These are phyloP conservation scores for Hypoxylon sp. DNA, from an alignment of 2,329 filamentous ascomycete species.

Conservation along the genomic window DNA sequence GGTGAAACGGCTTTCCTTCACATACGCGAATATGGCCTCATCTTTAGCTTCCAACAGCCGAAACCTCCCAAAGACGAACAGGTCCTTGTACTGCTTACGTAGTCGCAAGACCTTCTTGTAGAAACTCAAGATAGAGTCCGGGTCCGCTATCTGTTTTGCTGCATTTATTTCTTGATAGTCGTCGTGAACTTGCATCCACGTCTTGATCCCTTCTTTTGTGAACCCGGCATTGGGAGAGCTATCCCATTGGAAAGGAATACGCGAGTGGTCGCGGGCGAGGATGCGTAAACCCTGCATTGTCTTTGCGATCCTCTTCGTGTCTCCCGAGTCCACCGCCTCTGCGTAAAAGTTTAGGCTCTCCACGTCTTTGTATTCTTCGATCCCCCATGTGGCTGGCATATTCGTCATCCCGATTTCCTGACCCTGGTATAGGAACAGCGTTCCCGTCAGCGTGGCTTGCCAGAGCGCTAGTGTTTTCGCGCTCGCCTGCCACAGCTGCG, in stretches of 20 bases:
- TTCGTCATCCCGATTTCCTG: conserved; percentile 75
- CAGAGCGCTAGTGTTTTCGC: conserved; percentile 69
- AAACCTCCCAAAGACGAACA: conserved; percentile 76
- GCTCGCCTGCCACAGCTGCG: conserved; percentile 60
- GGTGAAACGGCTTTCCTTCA: conserved; percentile 56
- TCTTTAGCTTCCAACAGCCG: conserved; percentile 65
- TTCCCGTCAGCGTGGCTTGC: conserved; percentile 66
- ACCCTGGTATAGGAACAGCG: conserved; percentile 72
- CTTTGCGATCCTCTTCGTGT: conserved; percentile 57
- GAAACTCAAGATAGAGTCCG: conserved; percentile 69
- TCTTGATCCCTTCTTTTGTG: conserved; percentile 60
- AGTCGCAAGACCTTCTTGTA: conserved; percentile 69
- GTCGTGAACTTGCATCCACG: conserved; percentile 79
- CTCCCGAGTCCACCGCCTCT: conserved; percentile 58
- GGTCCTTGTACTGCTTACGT: conserved; percentile 68
- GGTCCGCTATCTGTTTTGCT: conserved; percentile 61
- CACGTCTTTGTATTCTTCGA: conserved; percentile 69
- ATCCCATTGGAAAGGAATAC: conserved; percentile 78
- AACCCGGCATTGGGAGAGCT: conserved; percentile 73
- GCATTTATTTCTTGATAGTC: conserved; percentile 71
- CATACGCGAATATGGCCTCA: conserved; percentile 70
- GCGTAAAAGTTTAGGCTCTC: conserved; percentile 68
- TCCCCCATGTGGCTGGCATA: conserved; percentile 64
- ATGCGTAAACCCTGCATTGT: conserved; percentile 69
- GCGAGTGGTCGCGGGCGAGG: conserved; percentile 74